Base-by-base conservation (phyloP, 805 yeast genomes). In the Metschnikowia reukaufii region DNA sequence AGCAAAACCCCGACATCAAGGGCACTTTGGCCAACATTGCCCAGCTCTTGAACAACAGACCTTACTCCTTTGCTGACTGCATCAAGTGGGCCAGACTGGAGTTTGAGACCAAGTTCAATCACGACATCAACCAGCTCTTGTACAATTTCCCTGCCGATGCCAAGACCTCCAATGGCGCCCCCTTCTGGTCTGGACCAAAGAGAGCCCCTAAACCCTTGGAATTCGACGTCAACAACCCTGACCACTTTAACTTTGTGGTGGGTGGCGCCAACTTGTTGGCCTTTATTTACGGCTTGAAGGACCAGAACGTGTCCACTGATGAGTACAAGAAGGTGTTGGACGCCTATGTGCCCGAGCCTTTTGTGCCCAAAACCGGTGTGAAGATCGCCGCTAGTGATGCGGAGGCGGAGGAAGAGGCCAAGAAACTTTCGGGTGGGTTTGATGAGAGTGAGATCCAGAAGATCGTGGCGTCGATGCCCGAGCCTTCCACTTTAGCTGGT, bases 131-230 rank as follows among this genome's bases (percentile, higher is more conserved):
- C 62, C 99, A 94, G 74, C 78, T 94, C 62, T 77, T 94, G 56
- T 94, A 80, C 76, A 94, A 92, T 65, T 94, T 94, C 80, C 99
- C 99, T 17, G 81, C 79, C 50, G 99, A 94, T 68, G 94, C 98
- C 4, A 83, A 78, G 36, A 94, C 97, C 3, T 82, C 96, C 0
- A 77, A 77, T 42, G 99, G 99, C 45, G 90, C 84, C 27, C 94
- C 95, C 57, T 94, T 94, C 70, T 94, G 99, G 99, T 81, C 96
- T 17, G 97, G 97, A 46, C 94, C 98, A 29, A 94, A 94, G 71
- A 84, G 98, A 66, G 96, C 96, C 16, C 99, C 99, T 40, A 79
- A 77, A 37, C 88, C 96, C n/a, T 76, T 90, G 52, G 73, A 55
- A 12, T 90, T 94, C 64, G 92, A 90, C 62, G 75, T 86, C 56